Conservation (phyloP, 2,329 filamentous ascomycete genomes). For the Claviceps sorghi region DNA sequence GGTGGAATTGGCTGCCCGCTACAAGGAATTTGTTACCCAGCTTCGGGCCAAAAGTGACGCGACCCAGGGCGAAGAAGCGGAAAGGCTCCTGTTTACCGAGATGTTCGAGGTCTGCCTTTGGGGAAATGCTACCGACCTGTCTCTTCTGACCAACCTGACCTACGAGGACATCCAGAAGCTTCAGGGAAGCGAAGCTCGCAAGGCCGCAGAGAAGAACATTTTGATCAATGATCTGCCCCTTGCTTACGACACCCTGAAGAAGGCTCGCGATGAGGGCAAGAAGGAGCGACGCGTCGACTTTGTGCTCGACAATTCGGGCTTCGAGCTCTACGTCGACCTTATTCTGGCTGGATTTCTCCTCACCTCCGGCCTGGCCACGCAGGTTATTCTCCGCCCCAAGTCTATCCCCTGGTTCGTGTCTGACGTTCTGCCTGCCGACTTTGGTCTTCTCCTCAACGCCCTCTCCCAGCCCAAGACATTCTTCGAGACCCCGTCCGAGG, state of each 20-base stretch:
- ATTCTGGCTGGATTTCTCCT: conserved; percentile 84
- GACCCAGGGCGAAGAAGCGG: conserved; percentile 47
- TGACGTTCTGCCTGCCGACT: conserved; percentile 79
- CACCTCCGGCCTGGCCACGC: conserved; percentile 69
- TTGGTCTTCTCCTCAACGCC: conserved; percentile 64
- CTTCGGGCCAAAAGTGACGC: conserved; percentile 40
- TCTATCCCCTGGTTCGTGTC: conserved; percentile 97
- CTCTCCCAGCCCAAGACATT: conserved; percentile 66
- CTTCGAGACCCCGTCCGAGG: conserved; percentile 61
- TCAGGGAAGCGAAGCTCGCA: conserved; percentile 76
- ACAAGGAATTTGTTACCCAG: conserved; percentile 57
- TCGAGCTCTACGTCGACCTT: conserved; percentile 91
- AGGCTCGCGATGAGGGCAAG: conserved; percentile 47
- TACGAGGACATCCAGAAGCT: conserved; percentile 97
- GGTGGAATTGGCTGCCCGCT: conserved; percentile 65
- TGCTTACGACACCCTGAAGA: conserved; percentile 55
- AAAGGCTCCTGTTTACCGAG: conserved; percentile 69
- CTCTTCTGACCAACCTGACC: conserved; percentile 72
- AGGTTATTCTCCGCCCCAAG: conserved; percentile 82
- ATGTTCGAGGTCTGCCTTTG: conserved; percentile 96
- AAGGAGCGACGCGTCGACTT: conserved; percentile 74
- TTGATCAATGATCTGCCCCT: conserved; percentile 68
- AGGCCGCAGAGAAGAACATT: conserved; percentile 81
- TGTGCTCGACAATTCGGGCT: conserved; percentile 91
- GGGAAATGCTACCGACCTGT: conserved; percentile 93